phyloP scores from a whole-genome alignment of 805 yeast species.

The Cyberlindnera meyerae region DNA sequence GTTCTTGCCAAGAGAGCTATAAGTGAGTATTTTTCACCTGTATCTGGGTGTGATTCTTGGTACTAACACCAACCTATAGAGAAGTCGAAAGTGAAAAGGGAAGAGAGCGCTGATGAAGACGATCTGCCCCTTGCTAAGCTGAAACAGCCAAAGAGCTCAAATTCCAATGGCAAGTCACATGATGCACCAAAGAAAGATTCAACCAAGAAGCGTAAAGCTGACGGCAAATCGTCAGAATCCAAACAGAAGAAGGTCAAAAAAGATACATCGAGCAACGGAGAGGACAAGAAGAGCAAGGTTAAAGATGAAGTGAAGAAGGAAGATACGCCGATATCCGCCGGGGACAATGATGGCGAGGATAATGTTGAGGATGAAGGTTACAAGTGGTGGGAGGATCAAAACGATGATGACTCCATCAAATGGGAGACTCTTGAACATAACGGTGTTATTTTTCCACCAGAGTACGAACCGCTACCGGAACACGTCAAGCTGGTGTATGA shows the following conservation, averaged over 20 bases:
- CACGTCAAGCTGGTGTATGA: slow-evolving; percentile 72
- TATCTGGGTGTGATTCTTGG: too few relatives aligned
- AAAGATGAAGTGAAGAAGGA: slow-evolving; percentile 3
- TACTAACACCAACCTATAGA: slow-evolving; percentile 3
- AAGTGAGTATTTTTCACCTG: slow-evolving; percentile 23
- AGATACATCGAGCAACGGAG: background rate
- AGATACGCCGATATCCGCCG: slow-evolving; percentile 17
- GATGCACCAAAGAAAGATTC: slow-evolving; percentile 2
- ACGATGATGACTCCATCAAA: slow-evolving; percentile 67
- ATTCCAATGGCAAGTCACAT: too few relatives aligned
- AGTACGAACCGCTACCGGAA: slow-evolving; percentile 78
- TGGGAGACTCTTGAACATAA: slow-evolving; percentile 86
- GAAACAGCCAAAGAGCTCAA: too few relatives aligned
- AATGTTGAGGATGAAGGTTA: slow-evolving; percentile 58
- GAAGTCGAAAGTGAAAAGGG: slow-evolving; percentile 4
- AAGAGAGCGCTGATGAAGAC: slow-evolving; percentile 18
- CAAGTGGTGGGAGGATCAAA: slow-evolving; percentile 81
- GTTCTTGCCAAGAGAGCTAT: slow-evolving; percentile 22
- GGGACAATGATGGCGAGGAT: slow-evolving; percentile 31
- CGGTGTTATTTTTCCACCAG: slow-evolving; percentile 93
- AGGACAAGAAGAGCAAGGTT: slow-evolving; percentile 2
- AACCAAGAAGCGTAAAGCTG: slow-evolving; percentile 7
- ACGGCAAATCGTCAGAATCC: background rate
- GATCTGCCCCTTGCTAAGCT: slow-evolving; percentile 21
- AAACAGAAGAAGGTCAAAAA: slow-evolving; percentile 4